These are phyloP conservation scores for Artemisia argyi DNA, from an alignment of 129 eudicot species.

Conservation along the genomic window DNA sequence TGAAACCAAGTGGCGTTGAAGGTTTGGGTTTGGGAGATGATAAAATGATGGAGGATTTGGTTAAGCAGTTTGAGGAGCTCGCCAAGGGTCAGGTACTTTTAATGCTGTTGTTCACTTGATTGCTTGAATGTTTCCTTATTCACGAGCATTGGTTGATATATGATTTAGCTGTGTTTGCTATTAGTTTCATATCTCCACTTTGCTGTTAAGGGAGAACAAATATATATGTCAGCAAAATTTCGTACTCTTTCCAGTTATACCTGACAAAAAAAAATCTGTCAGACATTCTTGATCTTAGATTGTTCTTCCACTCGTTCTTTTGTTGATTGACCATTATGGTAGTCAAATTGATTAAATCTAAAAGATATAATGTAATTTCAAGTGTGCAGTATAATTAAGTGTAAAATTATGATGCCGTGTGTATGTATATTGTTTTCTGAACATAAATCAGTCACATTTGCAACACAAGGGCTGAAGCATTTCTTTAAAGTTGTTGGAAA, in stretches of 20 bases:
- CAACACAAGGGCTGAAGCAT: background rate
- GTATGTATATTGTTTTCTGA: background rate
- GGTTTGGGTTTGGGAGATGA: conserved; percentile 54
- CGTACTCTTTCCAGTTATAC: background rate
- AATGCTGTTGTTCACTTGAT: background rate
- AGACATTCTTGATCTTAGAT: too few relatives aligned
- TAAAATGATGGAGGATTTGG: conserved; percentile 93
- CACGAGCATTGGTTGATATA: too few relatives aligned
- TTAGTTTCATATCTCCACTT: too few relatives aligned
- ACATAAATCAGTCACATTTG: background rate
- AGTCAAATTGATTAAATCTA: too few relatives aligned
- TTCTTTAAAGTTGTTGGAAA: background rate
- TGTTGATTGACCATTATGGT: too few relatives aligned
- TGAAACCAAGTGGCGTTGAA: conserved; percentile 43
- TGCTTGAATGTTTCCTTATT: too few relatives aligned
- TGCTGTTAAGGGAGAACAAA: too few relatives aligned
- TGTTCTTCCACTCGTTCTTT: too few relatives aligned
- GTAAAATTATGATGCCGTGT: background rate
- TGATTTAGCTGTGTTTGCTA: too few relatives aligned
- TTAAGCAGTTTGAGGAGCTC: conserved; percentile 95
- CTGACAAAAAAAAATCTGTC: background rate
- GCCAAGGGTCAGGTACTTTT: conserved; percentile 81
- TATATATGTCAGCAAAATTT: too few relatives aligned
- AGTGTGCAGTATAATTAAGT: background rate
- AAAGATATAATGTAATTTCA: background rate